A percentile compares a stretch with the other conserved stretches of the same genome.
phyloP scores from a whole-genome alignment of 306 rosid genomes.

The Vigna unguiculata region DNA sequence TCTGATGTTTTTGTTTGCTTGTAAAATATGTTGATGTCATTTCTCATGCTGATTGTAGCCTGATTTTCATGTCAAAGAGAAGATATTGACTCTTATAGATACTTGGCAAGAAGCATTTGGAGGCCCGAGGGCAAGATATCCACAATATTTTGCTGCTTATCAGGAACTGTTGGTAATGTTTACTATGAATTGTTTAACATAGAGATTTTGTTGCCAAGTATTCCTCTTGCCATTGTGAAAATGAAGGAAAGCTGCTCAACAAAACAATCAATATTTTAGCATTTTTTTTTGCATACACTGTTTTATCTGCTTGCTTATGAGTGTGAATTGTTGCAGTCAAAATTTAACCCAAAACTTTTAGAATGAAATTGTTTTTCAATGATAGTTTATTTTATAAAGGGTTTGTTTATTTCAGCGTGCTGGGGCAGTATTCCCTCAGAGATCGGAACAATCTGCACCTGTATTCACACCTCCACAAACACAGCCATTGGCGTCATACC shows the following conservation, averaged over 20 bases:
- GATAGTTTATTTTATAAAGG: conserved; percentile 11
- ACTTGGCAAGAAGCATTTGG: conserved; percentile 99
- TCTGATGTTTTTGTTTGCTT: conserved; percentile 35
- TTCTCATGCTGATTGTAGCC: conserved; percentile 72
- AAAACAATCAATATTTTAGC: conserved; percentile 16
- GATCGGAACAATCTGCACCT: conserved; percentile 84
- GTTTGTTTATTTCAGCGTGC: conserved; percentile 74
- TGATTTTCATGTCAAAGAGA: conserved; percentile 85
- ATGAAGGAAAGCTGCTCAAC: conserved; percentile 2
- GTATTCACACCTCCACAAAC: conserved; percentile 96
- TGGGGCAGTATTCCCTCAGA: conserved; percentile 95
- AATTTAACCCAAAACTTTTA: conserved; percentile 4
- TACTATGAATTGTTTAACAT: neutral
- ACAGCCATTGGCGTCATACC: conserved; percentile 83
- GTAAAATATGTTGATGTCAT: conserved; percentile 45
- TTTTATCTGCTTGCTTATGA: conserved; percentile 19
- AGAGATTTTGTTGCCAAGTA: neutral
- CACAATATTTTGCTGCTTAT: conserved; percentile 94
- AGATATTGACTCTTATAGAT: conserved; percentile 86
- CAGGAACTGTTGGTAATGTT: conserved; percentile 86
- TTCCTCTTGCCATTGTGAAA: conserved; percentile 10
- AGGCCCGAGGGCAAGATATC: conserved; percentile 97
- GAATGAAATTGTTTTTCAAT: conserved; percentile 8
- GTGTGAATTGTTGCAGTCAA: conserved; percentile 11
- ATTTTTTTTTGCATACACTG: conserved; percentile 15